A percentile compares a stretch with the other conserved stretches of the same genome.
These are phyloP conservation scores for Boletus vermiculosoides DNA, from an alignment of 768 basidiomycete genomes.

Conservation along the genomic window DNA sequence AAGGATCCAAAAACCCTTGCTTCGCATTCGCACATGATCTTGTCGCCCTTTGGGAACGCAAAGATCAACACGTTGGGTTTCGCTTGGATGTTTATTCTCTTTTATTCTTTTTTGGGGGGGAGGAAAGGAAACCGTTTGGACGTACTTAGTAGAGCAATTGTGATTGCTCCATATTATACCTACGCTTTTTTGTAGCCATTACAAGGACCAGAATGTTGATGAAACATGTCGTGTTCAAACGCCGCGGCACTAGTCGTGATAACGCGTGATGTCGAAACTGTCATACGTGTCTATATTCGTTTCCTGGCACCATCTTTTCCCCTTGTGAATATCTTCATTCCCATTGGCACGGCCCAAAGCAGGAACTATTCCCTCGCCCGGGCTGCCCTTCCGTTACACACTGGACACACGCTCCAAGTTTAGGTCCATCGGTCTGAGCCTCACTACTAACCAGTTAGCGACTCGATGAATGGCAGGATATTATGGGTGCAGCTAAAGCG, in stretches of 20 bases:
- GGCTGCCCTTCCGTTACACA: background rate
- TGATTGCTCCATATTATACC: no score
- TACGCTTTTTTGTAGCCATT: background rate
- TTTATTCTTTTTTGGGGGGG: background rate
- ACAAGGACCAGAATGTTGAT: background rate
- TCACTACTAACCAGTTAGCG: background rate
- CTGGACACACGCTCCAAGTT: background rate
- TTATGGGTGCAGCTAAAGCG: slow-evolving; percentile 38
- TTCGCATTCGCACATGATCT: background rate
- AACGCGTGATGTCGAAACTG: background rate
- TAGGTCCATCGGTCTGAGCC: background rate
- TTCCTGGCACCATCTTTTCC: background rate
- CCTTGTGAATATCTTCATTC: background rate
- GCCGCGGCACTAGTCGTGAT: background rate
- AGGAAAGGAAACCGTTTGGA: background rate
- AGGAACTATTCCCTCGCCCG: background rate
- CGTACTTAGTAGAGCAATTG: background rate
- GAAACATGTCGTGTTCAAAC: background rate
- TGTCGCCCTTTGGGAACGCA: background rate
- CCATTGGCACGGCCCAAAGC: background rate
- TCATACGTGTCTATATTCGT: background rate
- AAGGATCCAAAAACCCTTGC: background rate
- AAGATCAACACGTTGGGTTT: background rate
- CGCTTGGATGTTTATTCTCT: background rate
- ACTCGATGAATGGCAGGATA: slow-evolving; percentile 28